Evolutionary conservation across 169 alveolate genomes (phyloP), one percentile per base, ranked within the genome.

Genomic region (Eimeria falciformis): DNA sequence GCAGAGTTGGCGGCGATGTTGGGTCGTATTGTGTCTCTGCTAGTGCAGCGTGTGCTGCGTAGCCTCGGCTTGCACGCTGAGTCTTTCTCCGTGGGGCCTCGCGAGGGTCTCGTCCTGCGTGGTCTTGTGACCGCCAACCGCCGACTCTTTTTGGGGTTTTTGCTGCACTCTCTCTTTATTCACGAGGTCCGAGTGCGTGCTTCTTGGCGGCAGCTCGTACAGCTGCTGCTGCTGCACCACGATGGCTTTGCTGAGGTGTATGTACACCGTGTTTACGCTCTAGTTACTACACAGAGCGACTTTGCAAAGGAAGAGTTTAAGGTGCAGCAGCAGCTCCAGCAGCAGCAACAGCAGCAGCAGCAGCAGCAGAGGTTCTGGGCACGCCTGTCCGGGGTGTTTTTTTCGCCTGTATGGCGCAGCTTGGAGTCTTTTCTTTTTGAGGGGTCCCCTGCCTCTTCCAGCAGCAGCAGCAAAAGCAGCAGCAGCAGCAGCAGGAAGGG

Each of bases 171-270:
- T 23, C 86, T 77, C 27, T 21, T 77, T 23, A 50, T 77, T 23
- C 69, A 68, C 27, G 86, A 77, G 25, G 5, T 77, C 2, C 68
- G 55, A 3, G 21, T 77, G 6, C 23, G 47, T 23, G 69, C 86
- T 23, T 77, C 86, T 0, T 77, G 86, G 86, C 12, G 45, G 86
- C 86, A 77, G 86, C 86, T 77, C 69, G 69, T 77, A 68, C 86
- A 77, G 86, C 86, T 3, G 86, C 86, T 77, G 69, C 50, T 77
- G 68, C 86, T 77, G 86, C 86, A 77, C 43, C 86, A 47, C 69
- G 62, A 47, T 27, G 86, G 86, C 17, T 7, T 18, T n/a, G 23
- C 47, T 21, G 68, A 77, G 86, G 47, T 77, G 86, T 25, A 47
- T 33, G 86, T 77, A 47, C 86, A 77, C 86, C 86, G 68, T 43